Evolutionary conservation across 2,329 filamentous ascomycete species (phyloP).

Genomic region (Talaromyces sp.): DNA sequence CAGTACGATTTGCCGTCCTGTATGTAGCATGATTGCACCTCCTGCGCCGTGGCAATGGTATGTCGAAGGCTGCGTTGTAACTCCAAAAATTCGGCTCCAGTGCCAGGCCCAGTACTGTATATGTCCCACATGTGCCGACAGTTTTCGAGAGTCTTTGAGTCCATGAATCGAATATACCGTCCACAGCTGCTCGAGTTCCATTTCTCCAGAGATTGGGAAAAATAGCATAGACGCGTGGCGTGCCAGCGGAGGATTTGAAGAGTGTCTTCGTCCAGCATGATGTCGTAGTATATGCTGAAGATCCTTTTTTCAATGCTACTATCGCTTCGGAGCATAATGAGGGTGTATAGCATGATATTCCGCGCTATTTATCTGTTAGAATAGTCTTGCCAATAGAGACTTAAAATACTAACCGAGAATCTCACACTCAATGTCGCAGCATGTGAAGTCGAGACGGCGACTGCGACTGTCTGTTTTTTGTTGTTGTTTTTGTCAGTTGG

Average conservation of each 20-base stretch:
- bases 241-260: constrained; percentile 39
- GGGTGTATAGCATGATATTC: constrained; percentile 51
- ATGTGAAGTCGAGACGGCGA: constrained; percentile 52
- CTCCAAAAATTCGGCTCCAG: background rate
- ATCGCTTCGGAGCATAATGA: constrained; percentile 44
- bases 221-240: constrained; percentile 38
- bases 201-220: constrained; percentile 34
- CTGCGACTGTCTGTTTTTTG: constrained; percentile 16
- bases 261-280: constrained; percentile 41
- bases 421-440: constrained; percentile 50
- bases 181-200: constrained; percentile 49
- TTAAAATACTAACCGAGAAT: constrained; percentile 43
- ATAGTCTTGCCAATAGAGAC: background rate
- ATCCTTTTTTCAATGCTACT: constrained; percentile 25
- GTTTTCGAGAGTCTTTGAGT: constrained; percentile 40
- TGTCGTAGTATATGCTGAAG: constrained; percentile 56
- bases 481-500: background rate
- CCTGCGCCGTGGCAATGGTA: background rate
- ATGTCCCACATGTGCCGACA: constrained; percentile 34
- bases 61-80: background rate
- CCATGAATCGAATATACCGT: constrained; percentile 45
- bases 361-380: constrained; percentile 39
- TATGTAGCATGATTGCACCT: background rate
- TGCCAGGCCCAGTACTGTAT: constrained; percentile 20
- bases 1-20: constrained; percentile 3